Conservation (phyloP, 257 asterid species). For the Hygrophila difformis region DNA sequence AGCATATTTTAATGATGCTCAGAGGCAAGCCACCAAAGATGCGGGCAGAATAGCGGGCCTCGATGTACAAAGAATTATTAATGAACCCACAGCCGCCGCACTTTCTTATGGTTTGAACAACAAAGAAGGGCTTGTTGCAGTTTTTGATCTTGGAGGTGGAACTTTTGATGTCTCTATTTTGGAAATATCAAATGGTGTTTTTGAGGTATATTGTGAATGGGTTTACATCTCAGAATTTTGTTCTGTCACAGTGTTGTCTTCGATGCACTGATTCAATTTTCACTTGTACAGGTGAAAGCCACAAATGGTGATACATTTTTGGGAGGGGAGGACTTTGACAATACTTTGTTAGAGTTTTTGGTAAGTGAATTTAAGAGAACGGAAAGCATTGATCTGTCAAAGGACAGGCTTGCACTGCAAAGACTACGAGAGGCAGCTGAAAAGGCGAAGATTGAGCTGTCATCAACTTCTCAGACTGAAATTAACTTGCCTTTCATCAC, state of each 20-base stretch:
- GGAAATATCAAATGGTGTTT: slow-evolving; percentile 68
- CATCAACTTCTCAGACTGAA: slow-evolving; percentile 62
- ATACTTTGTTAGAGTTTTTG: slow-evolving; percentile 47
- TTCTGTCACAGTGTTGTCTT: not conserved
- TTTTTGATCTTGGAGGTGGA: slow-evolving; percentile 70
- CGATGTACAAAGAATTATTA: slow-evolving; percentile 61
- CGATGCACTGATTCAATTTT: slow-evolving; percentile 10
- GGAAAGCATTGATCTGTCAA: slow-evolving; percentile 49
- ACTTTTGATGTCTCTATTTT: slow-evolving; percentile 57
- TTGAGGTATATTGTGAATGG: slow-evolving; percentile 34
- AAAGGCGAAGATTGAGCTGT: slow-evolving; percentile 68
- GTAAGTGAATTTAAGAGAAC: slow-evolving; percentile 52
- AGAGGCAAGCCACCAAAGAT: slow-evolving; percentile 66
- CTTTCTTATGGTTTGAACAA: slow-evolving; percentile 60
- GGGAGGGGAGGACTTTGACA: slow-evolving; percentile 78
- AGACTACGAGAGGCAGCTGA: slow-evolving; percentile 78
- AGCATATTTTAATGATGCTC: slow-evolving; percentile 67
- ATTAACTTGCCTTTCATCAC: slow-evolving; percentile 64
- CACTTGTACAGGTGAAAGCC: slow-evolving; percentile 57
- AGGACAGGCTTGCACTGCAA: slow-evolving; percentile 62
- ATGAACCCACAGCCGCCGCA: slow-evolving; percentile 73
- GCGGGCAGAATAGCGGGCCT: slow-evolving; percentile 69
- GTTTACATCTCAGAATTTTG: not conserved
- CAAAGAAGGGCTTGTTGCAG: slow-evolving; percentile 70
- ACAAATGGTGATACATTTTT: slow-evolving; percentile 70